Base-by-base conservation (phyloP, 805 yeast genomes). In the Tetrapisispora iriomotensis region DNA sequence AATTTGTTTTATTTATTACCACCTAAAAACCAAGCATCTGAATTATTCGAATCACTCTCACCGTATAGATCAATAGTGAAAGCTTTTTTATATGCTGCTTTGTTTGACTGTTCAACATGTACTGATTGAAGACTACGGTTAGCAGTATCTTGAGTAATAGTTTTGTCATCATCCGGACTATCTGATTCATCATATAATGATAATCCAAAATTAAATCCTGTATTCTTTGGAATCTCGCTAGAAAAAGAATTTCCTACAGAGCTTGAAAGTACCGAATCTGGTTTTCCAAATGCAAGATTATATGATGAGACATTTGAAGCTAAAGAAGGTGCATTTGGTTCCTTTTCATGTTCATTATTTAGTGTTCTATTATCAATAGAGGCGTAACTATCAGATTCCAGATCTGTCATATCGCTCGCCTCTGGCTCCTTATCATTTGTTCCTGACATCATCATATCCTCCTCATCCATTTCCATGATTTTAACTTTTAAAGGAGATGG, bases 371-470 rank as follows among this genome's bases (percentile, higher is more conserved):
- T n/a, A n/a, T n/a, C n/a, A n/a, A n/a, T n/a, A n/a, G n/a, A n/a
- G n/a, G n/a, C n/a, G n/a, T n/a, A n/a, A n/a, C n/a, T n/a, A n/a
- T n/a, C n/a, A n/a, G n/a, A n/a, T n/a, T n/a, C n/a, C 8, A 17
- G 8, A 29, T 29, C 22, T 29, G 22, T 18, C n/a, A 14, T 18
- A 10, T 18, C 22, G 14, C 8, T 6, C 3, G 22, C 4, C 15
- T 5, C 6, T 29, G 20, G 18, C 18, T 29, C 22, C 4, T 29
- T 18, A n/a, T 29, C 25, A 6, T 15, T 18, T 24, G 13, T 23
- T 9, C 62, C 62, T 7, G 58, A 48, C 58, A 56, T 56, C 39
- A 58, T 26, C 32, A 43, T 41, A 38, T 59, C 64, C 34, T 59
- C 64, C 29, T 52, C 60, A 34, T 59, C 61, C 25, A 51, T 30